A percentile compares a stretch with the other conserved stretches of the same genome.
Evolutionary conservation across 2,329 filamentous ascomycete genomes (phyloP).

Genomic region (Verticillium isaacii): DNA sequence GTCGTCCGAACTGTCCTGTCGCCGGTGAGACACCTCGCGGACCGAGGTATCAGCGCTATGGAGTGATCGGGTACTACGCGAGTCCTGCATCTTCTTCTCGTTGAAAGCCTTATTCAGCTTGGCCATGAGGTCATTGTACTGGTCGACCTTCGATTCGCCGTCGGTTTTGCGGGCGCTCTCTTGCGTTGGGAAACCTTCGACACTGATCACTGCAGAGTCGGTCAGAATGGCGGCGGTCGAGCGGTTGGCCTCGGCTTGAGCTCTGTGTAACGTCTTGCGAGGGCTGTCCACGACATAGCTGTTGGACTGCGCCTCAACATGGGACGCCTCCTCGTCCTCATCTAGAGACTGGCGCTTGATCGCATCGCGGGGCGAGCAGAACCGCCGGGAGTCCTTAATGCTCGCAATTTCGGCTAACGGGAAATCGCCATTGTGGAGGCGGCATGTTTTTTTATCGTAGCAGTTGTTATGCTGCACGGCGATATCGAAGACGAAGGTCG

Average conservation of each 20-base stretch:
- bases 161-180: background rate
- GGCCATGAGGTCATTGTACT: background rate
- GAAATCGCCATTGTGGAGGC: slow-evolving; percentile 4
- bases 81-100: background rate
- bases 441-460: slow-evolving; percentile 2
- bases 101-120: slow-evolving; percentile 1
- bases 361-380: background rate
- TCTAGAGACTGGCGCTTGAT: background rate
- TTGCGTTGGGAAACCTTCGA: background rate
- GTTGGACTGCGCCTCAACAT: background rate
- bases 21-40: background rate
- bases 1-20: background rate
- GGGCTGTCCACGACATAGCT: background rate
- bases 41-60: too few relatives aligned
- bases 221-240: background rate
- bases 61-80: background rate
- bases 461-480: background rate
- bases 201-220: background rate
- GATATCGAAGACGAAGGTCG: background rate
- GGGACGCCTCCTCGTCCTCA: background rate
- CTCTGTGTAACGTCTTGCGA: too few relatives aligned
- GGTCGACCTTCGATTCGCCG: background rate
- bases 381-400: slow-evolving; percentile 7
- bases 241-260: background rate
- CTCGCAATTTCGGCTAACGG: slow-evolving; percentile 7